Base-by-base conservation (phyloP, 306 rosid genomes). In the Trifolium dubium region DNA sequence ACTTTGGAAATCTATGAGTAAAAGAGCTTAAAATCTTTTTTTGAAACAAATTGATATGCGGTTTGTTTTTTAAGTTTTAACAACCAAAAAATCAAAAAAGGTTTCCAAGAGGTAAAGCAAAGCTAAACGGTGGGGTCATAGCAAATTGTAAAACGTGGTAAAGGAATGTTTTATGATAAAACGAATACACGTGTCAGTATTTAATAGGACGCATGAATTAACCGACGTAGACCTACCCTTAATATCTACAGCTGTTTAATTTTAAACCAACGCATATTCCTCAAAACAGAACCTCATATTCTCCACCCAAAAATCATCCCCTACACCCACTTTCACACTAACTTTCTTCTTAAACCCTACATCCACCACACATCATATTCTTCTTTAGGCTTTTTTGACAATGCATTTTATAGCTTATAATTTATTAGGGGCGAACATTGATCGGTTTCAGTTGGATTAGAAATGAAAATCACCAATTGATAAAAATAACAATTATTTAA, bases 251-350 rank as follows among this genome's bases (percentile, higher is more conserved):
- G 69, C 65, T 64, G 78, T 50, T 34, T 39, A 12, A 67, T 10
- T 71, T 28, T 1, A 49, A 62, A 50, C 61, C 49, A 61, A 61
- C 68, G 85, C 62, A 81, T 81, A 81, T 81, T 81, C 85, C 79
- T 47, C 54, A 18, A 0, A 5, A 29, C 5, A 14, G 29, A 0
- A 47, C 49, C 72, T 14, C 19, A 73, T 80, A 62, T 73, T 79
- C 74, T 6, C 34, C 32, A 3, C 10, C 37, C 18, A 12, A 0
- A 0, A 12, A 0, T 6, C 0, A 65, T 77, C 79, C 8, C 6
- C 76, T 77, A n/a, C 79, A 37, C 10, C 31, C 46, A 34, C 5
- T 37, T 32, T 40, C 39, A 66, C 62, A 6, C 1, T 59, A 58
- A 51, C 4, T 0, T 14, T 6, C 18, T 9, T 28, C 30, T 51